Evolutionary conservation across 2,329 filamentous ascomycete species (phyloP).

Genomic region (Fusarium annulatum): DNA sequence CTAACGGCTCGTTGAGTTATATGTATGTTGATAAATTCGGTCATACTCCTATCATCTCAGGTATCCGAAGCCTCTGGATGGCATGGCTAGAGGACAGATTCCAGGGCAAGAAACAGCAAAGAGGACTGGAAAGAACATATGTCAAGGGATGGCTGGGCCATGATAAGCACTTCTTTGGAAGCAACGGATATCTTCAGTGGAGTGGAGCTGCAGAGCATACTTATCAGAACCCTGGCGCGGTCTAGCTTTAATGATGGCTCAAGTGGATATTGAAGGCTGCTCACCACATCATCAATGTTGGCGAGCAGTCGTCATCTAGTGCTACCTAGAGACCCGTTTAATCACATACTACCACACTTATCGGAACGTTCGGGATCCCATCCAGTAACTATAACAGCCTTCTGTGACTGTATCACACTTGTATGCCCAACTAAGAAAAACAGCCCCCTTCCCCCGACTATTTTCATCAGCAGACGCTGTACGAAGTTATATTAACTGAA

Average conservation of each 20-base stretch:
- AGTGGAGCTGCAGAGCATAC: constrained; percentile 5
- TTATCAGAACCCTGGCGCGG: constrained; percentile 12
- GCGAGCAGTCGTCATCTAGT: neutral
- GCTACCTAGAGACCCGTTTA: neutral
- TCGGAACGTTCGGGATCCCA: neutral
- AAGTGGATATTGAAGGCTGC: neutral
- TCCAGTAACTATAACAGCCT: neutral
- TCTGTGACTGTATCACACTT: no score
- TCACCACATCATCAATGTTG: neutral
- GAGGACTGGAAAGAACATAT: neutral
- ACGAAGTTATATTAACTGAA: no score
- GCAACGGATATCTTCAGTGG: constrained; percentile 8
- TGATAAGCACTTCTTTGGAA: neutral
- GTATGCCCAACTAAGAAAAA: no score
- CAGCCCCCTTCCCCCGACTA: no score
- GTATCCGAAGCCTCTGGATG: neutral
- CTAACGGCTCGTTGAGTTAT: neutral
- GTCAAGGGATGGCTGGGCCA: neutral
- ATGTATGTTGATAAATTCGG: neutral
- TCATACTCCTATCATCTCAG: constrained; percentile 1
- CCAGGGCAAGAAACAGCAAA: neutral
- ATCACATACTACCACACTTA: neutral
- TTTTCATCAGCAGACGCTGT: no score
- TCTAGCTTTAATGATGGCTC: neutral
- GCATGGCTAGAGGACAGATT: neutral